Evolutionary conservation across 2,329 filamentous ascomycete genomes (phyloP).

Genomic region (Stagonosporopsis vannaccii): DNA sequence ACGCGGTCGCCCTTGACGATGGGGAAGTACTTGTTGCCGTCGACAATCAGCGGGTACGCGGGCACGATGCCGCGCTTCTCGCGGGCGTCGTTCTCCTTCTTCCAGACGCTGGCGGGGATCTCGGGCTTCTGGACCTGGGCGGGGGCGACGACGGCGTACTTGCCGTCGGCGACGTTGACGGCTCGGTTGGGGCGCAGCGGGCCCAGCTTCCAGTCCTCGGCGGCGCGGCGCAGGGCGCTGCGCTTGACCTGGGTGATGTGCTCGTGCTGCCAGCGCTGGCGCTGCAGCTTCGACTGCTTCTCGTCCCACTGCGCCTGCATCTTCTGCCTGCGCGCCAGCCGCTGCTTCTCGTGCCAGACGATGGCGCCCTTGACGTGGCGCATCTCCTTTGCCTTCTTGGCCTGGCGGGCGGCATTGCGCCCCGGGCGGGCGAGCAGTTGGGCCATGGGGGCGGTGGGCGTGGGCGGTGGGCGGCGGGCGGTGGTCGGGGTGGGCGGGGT

Average conservation of each 20-base stretch:
- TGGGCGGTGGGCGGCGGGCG: not conserved
- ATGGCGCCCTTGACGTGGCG: conserved; percentile 53
- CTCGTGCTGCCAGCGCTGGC: conserved; percentile 25
- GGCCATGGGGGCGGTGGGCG: conserved; percentile 49
- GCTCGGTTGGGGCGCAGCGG: conserved; percentile 80
- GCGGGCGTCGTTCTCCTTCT: conserved; percentile 27
- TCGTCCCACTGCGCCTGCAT: conserved; percentile 40
- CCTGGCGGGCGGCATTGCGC: conserved; percentile 38
- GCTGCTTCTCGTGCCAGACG: conserved; percentile 38
- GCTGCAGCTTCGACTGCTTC: conserved; percentile 36
- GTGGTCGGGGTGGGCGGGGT: not conserved
- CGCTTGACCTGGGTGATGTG: conserved; percentile 47
- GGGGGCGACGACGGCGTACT: conserved; percentile 64
- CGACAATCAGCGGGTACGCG: conserved; percentile 39
- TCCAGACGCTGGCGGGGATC: conserved; percentile 48
- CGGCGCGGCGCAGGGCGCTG: conserved; percentile 63
- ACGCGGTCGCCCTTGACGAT: conserved; percentile 74
- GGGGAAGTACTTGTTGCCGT: conserved; percentile 41
- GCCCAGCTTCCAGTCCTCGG: conserved; percentile 81
- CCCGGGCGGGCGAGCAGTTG: conserved; percentile 33
- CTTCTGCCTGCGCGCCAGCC: conserved; percentile 31
- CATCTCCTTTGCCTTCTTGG: conserved; percentile 47
- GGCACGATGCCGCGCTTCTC: conserved; percentile 30
- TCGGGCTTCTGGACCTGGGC: conserved; percentile 41
- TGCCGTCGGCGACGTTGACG: conserved; percentile 64